Evolutionary conservation across 1,139 yeast genomes (phyloP).

Genomic region (Entelexis paramagnoliae): DNA sequence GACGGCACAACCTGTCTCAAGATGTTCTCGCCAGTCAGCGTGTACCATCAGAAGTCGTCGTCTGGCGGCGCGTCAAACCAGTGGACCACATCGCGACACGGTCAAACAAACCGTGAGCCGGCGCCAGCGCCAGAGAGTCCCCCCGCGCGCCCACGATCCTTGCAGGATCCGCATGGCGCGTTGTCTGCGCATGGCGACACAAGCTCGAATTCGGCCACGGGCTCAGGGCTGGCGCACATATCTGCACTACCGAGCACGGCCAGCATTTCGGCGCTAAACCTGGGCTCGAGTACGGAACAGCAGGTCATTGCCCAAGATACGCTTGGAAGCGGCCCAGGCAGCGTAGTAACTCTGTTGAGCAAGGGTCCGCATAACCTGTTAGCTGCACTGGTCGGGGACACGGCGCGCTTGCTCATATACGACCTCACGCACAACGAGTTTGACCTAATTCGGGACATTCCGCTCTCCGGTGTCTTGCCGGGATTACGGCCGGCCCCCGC

Average conservation of each 20-base stretch:
- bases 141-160: neutral
- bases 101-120: neutral
- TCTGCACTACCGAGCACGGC: slow-evolving; percentile 19
- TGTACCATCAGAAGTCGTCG: neutral
- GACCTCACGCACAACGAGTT: slow-evolving; percentile 17
- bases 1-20: slow-evolving; percentile 28
- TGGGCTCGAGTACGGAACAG: slow-evolving; percentile 20
- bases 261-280: slow-evolving; percentile 7
- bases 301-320: slow-evolving; percentile 22
- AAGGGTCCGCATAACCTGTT: slow-evolving; percentile 18
- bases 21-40: slow-evolving; percentile 30
- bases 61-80: neutral
- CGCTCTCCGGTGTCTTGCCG: slow-evolving; percentile 20
- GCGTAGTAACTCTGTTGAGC: slow-evolving; percentile 16
- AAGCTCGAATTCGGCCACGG: neutral
- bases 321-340: slow-evolving; percentile 17
- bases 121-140: neutral
- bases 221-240: neutral
- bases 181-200: neutral
- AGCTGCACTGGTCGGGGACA: slow-evolving; percentile 20
- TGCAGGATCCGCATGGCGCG: neutral
- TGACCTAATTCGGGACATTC: slow-evolving; percentile 19
- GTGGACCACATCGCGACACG: neutral
- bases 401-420: slow-evolving; percentile 15
- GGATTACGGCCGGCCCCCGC: slow-evolving; percentile 15